phyloP scores from a whole-genome alignment of 73 alveolate genomes.

The Paramecium octaurelia region DNA sequence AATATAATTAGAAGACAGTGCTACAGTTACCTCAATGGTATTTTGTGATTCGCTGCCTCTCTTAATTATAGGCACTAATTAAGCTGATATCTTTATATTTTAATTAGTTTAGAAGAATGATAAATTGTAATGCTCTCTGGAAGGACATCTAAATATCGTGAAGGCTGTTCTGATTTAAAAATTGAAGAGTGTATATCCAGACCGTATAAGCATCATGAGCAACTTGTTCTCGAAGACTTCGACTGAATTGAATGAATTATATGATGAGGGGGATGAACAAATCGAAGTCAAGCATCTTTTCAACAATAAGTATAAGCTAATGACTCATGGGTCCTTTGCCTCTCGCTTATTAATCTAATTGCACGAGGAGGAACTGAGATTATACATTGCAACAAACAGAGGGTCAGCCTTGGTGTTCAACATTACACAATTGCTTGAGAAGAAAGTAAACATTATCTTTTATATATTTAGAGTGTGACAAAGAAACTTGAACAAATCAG shows the following conservation, averaged over 20 bases:
- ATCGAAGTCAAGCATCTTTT: not conserved
- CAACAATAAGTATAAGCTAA: not conserved
- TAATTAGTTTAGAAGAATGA: slow-evolving; percentile 8
- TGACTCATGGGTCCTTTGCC: not conserved
- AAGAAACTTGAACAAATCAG: not conserved
- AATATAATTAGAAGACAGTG: slow-evolving; percentile 18
- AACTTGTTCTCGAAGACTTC: not conserved
- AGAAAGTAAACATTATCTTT: not conserved
- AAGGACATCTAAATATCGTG: slow-evolving; percentile 30
- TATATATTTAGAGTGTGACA: not conserved
- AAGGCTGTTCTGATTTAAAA: not conserved
- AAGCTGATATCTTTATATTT: slow-evolving; percentile 17
- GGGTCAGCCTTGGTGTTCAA: not conserved
- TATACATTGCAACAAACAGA: not conserved
- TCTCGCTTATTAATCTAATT: not conserved
- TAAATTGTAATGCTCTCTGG: not conserved
- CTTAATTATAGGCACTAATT: not conserved
- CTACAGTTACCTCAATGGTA: not conserved
- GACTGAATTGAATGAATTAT: not conserved
- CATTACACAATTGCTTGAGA: not conserved
- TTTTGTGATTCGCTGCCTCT: slow-evolving; percentile 30
- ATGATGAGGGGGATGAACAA: slow-evolving; percentile 22
- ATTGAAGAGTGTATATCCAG: not conserved
- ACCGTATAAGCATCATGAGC: not conserved
- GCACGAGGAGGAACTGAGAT: not conserved